Conservation (phyloP, 306 rosid genomes). For the Herpetospermum pedunculosum region DNA sequence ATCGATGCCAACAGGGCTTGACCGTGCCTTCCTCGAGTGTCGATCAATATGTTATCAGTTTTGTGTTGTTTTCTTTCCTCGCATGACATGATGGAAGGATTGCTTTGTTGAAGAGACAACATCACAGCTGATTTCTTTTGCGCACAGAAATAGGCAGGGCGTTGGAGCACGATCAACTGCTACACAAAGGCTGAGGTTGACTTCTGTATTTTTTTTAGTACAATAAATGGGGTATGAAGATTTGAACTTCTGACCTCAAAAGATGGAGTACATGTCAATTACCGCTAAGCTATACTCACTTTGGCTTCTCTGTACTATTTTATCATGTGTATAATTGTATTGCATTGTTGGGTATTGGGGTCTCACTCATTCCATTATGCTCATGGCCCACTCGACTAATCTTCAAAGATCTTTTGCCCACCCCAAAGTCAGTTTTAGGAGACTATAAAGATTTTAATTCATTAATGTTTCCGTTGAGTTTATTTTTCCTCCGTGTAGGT, state of each 20-base stretch:
- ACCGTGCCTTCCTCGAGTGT: neutral
- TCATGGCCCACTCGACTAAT: neutral
- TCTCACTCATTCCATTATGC: neutral
- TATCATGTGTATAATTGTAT: neutral
- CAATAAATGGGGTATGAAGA: too few species aligned
- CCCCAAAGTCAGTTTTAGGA: neutral
- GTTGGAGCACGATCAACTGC: neutral
- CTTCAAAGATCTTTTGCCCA: neutral
- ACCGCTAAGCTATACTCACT: too few species aligned
- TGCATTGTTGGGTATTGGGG: neutral
- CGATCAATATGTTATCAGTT: neutral
- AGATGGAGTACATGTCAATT: too few species aligned
- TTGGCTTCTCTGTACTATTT: neutral
- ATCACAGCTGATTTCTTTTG: neutral
- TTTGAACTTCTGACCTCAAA: too few species aligned
- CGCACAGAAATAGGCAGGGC: neutral
- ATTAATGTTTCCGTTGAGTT: neutral
- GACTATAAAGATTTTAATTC: neutral
- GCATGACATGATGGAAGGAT: neutral
- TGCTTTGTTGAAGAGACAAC: neutral
- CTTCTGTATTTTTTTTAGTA: too few species aligned
- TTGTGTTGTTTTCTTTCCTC: neutral
- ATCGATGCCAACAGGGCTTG: neutral
- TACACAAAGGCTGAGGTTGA: conserved; percentile 4
- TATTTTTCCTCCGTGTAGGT: neutral